phyloP scores from a whole-genome alignment of 257 asterid genomes.

The Primulina tabacum region DNA sequence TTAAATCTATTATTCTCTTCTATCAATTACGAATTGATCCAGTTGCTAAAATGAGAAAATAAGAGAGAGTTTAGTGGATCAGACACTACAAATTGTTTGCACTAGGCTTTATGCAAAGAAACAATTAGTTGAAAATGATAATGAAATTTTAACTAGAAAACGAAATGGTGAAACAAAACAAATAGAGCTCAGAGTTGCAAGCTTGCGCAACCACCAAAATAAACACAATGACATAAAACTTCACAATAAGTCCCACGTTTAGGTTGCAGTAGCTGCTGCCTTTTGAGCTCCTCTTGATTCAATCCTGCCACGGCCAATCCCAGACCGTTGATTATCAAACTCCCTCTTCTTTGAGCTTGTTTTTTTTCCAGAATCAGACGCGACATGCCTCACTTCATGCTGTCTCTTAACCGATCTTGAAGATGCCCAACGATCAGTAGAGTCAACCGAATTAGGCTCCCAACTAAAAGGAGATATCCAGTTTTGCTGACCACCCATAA shows the following conservation, averaged over 20 bases:
- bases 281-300: slow-evolving; percentile 33
- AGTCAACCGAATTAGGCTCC: slow-evolving; percentile 80
- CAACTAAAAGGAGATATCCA: slow-evolving; percentile 60
- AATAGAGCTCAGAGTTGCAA: slow-evolving; percentile 34
- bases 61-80: too few species aligned
- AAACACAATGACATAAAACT: slow-evolving; percentile 5
- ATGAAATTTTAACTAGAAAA: neutral
- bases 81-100: neutral
- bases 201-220: slow-evolving; percentile 44
- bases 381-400: slow-evolving; percentile 36
- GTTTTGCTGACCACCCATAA: slow-evolving; percentile 49
- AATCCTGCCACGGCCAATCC: slow-evolving; percentile 43
- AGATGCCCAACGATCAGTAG: slow-evolving; percentile 56
- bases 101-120: neutral
- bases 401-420: slow-evolving; percentile 47
- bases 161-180: slow-evolving; percentile 3
- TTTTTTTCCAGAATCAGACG: slow-evolving; percentile 37
- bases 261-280: slow-evolving; percentile 28
- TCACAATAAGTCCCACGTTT: slow-evolving; percentile 4
- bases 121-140: neutral
- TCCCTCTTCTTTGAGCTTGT: slow-evolving; percentile 40
- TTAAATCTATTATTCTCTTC: too few species aligned
- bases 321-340: slow-evolving; percentile 38
- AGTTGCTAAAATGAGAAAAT: too few species aligned
- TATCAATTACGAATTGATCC: too few species aligned